Evolutionary conservation across 192 early-diverging fungal species (phyloP), one percentile per base, ranked within the genome.

Genomic region (Polychytrium aggregatum): DNA sequence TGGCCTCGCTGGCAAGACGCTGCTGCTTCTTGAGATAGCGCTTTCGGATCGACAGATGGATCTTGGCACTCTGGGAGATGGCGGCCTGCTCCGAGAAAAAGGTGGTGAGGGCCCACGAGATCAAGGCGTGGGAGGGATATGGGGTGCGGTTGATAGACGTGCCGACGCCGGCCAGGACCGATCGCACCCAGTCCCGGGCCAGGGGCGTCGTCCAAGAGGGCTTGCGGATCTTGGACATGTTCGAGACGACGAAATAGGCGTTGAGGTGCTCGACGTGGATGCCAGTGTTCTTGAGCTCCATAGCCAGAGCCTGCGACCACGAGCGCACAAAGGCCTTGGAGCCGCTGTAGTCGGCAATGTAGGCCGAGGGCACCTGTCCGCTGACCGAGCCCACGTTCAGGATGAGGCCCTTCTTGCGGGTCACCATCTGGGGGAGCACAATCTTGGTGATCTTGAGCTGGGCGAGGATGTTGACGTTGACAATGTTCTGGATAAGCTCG

Each of bases 241-340:
- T 74, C 10, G 95, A 87, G 43, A 82, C 78, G 55, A 98, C 91
- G 84, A 95, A 98, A 69, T 87, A 96, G 21, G 90, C 90, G 60
- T 91, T 93, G 53, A 95, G 53, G 67, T 90, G 82, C 73, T 98
- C 81, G 26, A 98, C 91, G 21, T 82, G 65, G 21, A 98, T 74
- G 36, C 82, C 82, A 21, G 71, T 60, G 5, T 66, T 52, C 22
- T 71, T 63, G 27, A 88, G 57, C 61, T 98, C 94, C 21, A 78
- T 69, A 20, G 82, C 90, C 40, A 98, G 64, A 27, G 88, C 90
- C 67, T 86, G 82, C 41, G 85, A 90, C 81, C 87, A 97, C 54
- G 68, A 83, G 40, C 78, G 78, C 50, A 97, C 66, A 69, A 95
- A 97, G 6, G 88, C 79, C 64, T 98, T 98, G 50, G 87, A 82